Conservation (phyloP, 257 asterid species). For the Nicotiana paniculata region DNA sequence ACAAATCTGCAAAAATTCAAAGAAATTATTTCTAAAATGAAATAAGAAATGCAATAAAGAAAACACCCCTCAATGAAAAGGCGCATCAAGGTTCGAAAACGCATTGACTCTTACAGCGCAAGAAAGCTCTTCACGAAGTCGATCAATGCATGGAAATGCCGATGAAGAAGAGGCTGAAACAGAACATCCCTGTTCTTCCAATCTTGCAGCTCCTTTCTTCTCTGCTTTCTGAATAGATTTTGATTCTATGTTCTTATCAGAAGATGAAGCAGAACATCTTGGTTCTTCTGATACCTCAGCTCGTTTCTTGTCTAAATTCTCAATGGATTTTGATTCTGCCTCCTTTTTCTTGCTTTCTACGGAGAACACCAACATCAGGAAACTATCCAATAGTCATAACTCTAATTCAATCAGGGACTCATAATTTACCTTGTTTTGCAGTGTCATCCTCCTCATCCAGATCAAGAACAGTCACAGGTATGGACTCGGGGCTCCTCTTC, state of each 20-base stretch:
- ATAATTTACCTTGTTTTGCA: conserved; percentile 39
- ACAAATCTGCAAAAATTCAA: conserved; percentile 59
- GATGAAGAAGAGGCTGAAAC: conserved; percentile 17
- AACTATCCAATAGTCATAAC: not conserved
- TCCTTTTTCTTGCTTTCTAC: conserved; percentile 28
- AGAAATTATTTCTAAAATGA: not conserved
- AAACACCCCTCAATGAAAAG: not conserved
- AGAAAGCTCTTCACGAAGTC: conserved; percentile 93
- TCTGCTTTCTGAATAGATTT: conserved; percentile 15
- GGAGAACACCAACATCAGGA: not conserved
- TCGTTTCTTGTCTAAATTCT: conserved; percentile 22
- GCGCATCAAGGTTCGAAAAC: not conserved
- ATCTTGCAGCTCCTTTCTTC: conserved; percentile 26
- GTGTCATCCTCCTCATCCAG: conserved; percentile 50
- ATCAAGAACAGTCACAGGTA: conserved; percentile 47
- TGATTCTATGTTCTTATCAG: conserved; percentile 15
- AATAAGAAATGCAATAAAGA: not conserved
- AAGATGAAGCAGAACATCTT: conserved; percentile 27
- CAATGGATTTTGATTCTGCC: conserved; percentile 8
- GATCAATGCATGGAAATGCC: conserved; percentile 66
- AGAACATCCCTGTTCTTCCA: conserved; percentile 20
- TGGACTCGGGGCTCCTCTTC: conserved; percentile 41
- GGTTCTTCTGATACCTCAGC: conserved; percentile 25
- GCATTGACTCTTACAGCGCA: conserved; percentile 60
- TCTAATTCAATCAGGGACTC: not conserved